Base-by-base conservation (phyloP, 1,139 yeast genomes). In the Candida sanyaensis region DNA sequence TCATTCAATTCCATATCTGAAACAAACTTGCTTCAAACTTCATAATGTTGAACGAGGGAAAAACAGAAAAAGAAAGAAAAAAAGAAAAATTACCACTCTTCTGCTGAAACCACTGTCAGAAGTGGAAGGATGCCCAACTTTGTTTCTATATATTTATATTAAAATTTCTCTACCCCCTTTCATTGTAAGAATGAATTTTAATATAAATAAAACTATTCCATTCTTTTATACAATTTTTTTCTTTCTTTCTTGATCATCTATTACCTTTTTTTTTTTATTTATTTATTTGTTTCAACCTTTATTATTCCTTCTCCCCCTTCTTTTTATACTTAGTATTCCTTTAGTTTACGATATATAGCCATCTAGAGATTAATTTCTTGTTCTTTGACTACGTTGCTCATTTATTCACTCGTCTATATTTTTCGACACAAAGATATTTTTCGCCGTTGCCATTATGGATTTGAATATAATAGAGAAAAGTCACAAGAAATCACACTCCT, bases 201-300 rank as follows among this genome's bases (percentile, higher is more conserved):
- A 36, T 36, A 36, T 36, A 36, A 24, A 36, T 36, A 24, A 36
- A 36, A 9, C 28, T 36, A n/a, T 36, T 23, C 39, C 39, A 36
- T 23, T 36, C 39, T 36, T 36, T 36, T n/a, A 24, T 24, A 11
- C 39, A 36, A n/a, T 36, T 24, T 36, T 36, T 36, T 24, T 24
- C n/a, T 17, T 7, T 21, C 6, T 21, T 5, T 33, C n/a, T 13
- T n/a, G 21, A 17, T 17, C 21, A 17, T 17, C 3, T 17, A 17
- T 17, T 17, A 17, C 21, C 12, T 17, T 21, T 33, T 23, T 9
- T 32, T 9, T 32, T 8, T 17, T 32, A 8, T 32, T n/a, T n/a
- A n/a, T n/a, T n/a, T n/a, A n/a, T n/a, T n/a, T 32, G 5, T 32
- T 12, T 26, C 28, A 6, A 6, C 9, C 28, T 26, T 26, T 26